Base-by-base conservation (phyloP, 78 protist species). In the Dictyostelium citrinum region DNA sequence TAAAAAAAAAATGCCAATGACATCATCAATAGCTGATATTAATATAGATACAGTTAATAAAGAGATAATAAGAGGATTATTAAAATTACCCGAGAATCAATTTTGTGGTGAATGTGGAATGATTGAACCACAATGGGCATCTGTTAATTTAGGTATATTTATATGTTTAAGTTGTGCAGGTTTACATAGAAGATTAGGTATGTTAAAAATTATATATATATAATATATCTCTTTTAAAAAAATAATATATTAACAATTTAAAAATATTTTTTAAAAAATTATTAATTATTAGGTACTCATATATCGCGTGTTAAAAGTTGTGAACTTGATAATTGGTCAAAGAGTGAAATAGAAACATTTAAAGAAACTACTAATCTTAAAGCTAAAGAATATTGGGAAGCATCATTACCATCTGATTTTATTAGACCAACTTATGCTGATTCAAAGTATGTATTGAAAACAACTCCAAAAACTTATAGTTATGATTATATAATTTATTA, bases 161-260 rank as follows among this genome's bases (percentile, higher is more conserved):
- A n/a, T 97, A 68, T 97, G 98, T 88, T 84, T 97, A 60, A 55
- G 70, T 12, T 97, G 98, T 83, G 88, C 96, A 1, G 98, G 97
- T 17, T 58, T 96, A 1, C 98, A 97, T 78, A 60, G 98, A 58
- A 24, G 35, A 17, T 14, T 96, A 17, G 72, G 72, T 64, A 10
- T 10, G 72, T 64, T 9, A 43, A 43, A 45, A 12, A 45, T 45
- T 9, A 45, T 6, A 45, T 9, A 45, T 10, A 1, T 9, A 45
- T 45, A 45, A 12, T 1, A 45, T 6, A 12, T 5, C n/a, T n/a
- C n/a, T n/a, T n/a, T n/a, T 39, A 39, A 39, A 39, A 39, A 39
- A 1, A 39, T 39, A 39, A 39, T 39, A 45, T 45, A 22, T 58
- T 58, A 22, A 22, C 22, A 58, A 58, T 22, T 58, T n/a, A 39